Conservation (phyloP, 176 grass and related monocot genomes). For the Oryza glaberrima region DNA sequence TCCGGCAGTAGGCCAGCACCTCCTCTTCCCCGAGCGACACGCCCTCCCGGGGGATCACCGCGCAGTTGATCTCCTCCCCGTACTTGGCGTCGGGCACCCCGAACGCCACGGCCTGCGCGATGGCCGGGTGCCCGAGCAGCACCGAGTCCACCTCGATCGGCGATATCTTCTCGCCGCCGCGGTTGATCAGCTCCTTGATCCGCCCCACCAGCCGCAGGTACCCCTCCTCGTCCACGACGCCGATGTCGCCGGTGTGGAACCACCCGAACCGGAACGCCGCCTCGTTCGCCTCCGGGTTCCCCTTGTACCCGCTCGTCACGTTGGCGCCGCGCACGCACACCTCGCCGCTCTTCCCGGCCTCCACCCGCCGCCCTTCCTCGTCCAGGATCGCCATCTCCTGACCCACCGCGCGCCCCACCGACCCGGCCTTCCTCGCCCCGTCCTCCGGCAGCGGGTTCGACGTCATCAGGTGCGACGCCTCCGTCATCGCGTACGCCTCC, state of each 20-base stretch:
- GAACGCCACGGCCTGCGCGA: conserved; percentile 81
- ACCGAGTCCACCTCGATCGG: conserved; percentile 97
- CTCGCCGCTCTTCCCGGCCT: conserved; percentile 52
- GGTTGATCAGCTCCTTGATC: conserved; percentile 99
- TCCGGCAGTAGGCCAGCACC: conserved; percentile 60
- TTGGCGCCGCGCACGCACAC: conserved; percentile 83
- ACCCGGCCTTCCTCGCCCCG: conserved; percentile 55
- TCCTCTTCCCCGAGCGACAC: conserved; percentile 47
- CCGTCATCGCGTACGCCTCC: conserved; percentile 98
- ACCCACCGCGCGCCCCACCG: conserved; percentile 70
- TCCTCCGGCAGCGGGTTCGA: conserved; percentile 78
- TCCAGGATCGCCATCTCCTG: conserved; percentile 79
- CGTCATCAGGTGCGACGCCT: conserved; percentile 86
- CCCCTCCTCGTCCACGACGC: conserved; percentile 58
- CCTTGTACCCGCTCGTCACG: conserved; percentile 78
- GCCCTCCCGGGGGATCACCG: conserved; percentile 64
- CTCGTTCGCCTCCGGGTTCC: conserved; percentile 62
- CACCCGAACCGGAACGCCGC: conserved; percentile 73
- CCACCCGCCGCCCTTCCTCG: conserved; percentile 33
- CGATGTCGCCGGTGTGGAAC: conserved; percentile 98
- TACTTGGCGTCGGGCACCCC: conserved; percentile 87
- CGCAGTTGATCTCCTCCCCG: conserved; percentile 98
- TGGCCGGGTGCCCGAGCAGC: conserved; percentile 58
- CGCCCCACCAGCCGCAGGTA: conserved; percentile 76
- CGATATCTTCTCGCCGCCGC: conserved; percentile 99